A percentile compares a stretch with the other conserved stretches of the same genome.
Conservation (phyloP, 306 rosid species). For the Canavalia gladiata region DNA sequence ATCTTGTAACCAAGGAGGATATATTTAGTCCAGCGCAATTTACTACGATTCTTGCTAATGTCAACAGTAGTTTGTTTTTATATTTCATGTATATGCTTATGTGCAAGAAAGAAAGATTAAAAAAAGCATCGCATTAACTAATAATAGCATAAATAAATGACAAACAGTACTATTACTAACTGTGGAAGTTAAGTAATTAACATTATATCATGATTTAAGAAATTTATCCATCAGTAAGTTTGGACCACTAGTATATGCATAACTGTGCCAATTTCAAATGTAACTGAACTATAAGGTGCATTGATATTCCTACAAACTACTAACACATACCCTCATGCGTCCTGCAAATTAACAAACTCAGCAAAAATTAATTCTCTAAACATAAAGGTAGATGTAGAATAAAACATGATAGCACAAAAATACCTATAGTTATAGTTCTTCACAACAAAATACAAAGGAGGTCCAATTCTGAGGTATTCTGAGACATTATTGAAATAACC, state of each 20-base stretch:
- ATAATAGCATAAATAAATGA: slow-evolving; percentile 14
- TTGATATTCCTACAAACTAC: slow-evolving; percentile 21
- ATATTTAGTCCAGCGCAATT: slow-evolving; percentile 29
- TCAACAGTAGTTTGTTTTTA: slow-evolving; percentile 5
- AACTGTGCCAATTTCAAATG: neutral
- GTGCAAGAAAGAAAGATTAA: slow-evolving; percentile 4
- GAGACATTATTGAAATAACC: slow-evolving; percentile 93
- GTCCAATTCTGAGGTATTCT: slow-evolving; percentile 93
- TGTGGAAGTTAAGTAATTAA: neutral
- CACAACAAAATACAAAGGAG: slow-evolving; percentile 93
- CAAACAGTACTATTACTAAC: slow-evolving; percentile 18
- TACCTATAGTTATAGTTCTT: slow-evolving; percentile 97
- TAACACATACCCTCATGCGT: slow-evolving; percentile 36
- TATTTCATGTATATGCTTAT: neutral
- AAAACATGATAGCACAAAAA: slow-evolving; percentile 29
- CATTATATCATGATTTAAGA: slow-evolving; percentile 23
- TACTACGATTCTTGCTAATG: slow-evolving; percentile 32
- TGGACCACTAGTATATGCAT: slow-evolving; percentile 3
- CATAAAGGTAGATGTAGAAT: slow-evolving; percentile 28
- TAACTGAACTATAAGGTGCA: slow-evolving; percentile 31
- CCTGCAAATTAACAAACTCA: neutral
- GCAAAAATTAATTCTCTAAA: slow-evolving; percentile 21
- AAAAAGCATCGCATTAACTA: neutral
- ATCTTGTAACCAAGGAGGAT: slow-evolving; percentile 18
- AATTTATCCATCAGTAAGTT: slow-evolving; percentile 16